Conservation (phyloP, 2,329 filamentous ascomycete genomes). For the Proliferodiscus dingleyae region DNA sequence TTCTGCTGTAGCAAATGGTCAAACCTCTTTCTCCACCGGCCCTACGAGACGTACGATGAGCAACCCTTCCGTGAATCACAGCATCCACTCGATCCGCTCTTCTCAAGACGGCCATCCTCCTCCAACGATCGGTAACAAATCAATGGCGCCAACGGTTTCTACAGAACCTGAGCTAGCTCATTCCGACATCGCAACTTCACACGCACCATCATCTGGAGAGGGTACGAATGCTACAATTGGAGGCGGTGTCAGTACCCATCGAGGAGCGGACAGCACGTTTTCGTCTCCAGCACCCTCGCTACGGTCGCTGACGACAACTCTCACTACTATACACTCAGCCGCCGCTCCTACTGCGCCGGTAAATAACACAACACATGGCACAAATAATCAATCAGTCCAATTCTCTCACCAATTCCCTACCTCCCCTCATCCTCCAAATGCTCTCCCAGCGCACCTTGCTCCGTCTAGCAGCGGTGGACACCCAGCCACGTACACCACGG, state of each 20-base stretch:
- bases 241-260: constrained; percentile 59
- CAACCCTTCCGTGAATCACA: constrained; percentile 49
- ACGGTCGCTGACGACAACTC: constrained; percentile 73
- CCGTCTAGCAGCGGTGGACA: constrained; percentile 44
- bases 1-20: constrained; percentile 35
- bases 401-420: constrained; percentile 63
- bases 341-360: constrained; percentile 38
- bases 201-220: constrained; percentile 59
- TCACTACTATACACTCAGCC: constrained; percentile 80
- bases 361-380: constrained; percentile 33
- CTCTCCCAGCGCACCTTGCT: constrained; percentile 66
- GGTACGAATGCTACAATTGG: constrained; percentile 69
- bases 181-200: constrained; percentile 72
- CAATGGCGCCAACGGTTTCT: constrained; percentile 56
- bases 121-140: constrained; percentile 62
- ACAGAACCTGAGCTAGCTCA: constrained; percentile 73
- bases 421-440: constrained; percentile 60
- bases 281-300: constrained; percentile 78
- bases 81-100: constrained; percentile 55
- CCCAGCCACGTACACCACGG: constrained; percentile 69
- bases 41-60: constrained; percentile 45
- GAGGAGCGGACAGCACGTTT: constrained; percentile 72
- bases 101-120: constrained; percentile 57
- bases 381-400: constrained; percentile 41
- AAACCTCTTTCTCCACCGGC: constrained; percentile 52